These are phyloP conservation scores for Oryza officinalis DNA, from an alignment of 176 grass and related monocot genomes.

Conservation along the genomic window DNA sequence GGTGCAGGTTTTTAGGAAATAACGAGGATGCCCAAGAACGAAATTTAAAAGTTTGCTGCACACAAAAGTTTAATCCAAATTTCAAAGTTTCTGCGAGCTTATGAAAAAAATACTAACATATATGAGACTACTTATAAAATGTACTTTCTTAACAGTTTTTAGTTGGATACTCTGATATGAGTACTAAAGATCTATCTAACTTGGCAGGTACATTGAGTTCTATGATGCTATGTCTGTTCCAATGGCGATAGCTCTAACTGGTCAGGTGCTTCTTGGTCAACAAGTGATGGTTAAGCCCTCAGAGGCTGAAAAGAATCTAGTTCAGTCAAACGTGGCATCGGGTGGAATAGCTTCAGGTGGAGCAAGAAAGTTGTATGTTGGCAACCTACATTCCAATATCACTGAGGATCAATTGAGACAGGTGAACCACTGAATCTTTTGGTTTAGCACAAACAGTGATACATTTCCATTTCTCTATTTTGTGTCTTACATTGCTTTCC, in stretches of 20 bases:
- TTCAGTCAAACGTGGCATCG: slow-evolving; percentile 70
- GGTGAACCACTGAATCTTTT: slow-evolving; percentile 42
- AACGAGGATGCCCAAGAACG: slow-evolving; percentile 54
- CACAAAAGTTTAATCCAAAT: slow-evolving; percentile 47
- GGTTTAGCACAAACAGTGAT: neutral
- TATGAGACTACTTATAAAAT: slow-evolving; percentile 54
- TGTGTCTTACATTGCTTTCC: neutral
- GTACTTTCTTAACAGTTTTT: slow-evolving; percentile 2
- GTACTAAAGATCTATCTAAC: slow-evolving; percentile 37
- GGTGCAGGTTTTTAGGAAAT: slow-evolving; percentile 66
- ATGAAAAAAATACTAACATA: slow-evolving; percentile 63
- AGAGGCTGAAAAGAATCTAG: slow-evolving; percentile 96
- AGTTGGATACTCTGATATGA: slow-evolving; percentile 16
- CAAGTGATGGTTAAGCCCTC: slow-evolving; percentile 97
- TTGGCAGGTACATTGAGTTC: slow-evolving; percentile 94
- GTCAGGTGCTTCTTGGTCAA: slow-evolving; percentile 81
- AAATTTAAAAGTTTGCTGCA: slow-evolving; percentile 46
- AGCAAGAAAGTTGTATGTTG: slow-evolving; percentile 94
- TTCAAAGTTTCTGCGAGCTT: slow-evolving; percentile 32
- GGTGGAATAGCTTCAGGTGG: slow-evolving; percentile 74
- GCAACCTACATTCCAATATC: slow-evolving; percentile 95
- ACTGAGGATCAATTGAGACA: slow-evolving; percentile 90
- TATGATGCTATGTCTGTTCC: slow-evolving; percentile 99
- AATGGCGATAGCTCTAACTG: slow-evolving; percentile 94
- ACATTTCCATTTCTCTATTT: neutral